Conservation (phyloP, 441 rosid species). For the Macaranga tanarius region DNA sequence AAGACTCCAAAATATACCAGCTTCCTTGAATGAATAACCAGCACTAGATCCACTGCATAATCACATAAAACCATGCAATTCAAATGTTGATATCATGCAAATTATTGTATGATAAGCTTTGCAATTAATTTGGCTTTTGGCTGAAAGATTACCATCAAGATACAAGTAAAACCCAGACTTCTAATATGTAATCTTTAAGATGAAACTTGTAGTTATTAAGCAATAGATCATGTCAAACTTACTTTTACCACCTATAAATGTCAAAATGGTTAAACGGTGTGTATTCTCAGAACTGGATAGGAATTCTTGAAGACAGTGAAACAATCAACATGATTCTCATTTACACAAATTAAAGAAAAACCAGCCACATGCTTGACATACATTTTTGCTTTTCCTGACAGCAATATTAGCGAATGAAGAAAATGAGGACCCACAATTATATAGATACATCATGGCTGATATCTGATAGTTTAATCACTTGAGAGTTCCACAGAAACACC, state of each 20-base stretch:
- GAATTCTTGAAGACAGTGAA: background rate
- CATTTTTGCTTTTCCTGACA: too few species aligned
- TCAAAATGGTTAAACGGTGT: background rate
- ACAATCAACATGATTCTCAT: too few species aligned
- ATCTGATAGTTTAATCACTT: too few species aligned
- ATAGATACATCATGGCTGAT: too few species aligned
- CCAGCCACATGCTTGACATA: too few species aligned
- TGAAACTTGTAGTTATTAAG: background rate
- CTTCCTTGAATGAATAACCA: slow-evolving; percentile 67
- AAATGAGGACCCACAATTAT: too few species aligned
- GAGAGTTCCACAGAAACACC: too few species aligned
- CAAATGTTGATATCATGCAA: slow-evolving; percentile 6
- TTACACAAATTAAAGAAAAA: background rate
- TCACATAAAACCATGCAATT: slow-evolving; percentile 23
- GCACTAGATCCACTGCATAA: slow-evolving; percentile 71
- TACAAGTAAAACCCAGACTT: background rate
- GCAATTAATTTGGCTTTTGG: slow-evolving; percentile 1
- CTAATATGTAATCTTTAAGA: background rate
- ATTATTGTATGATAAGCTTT: background rate
- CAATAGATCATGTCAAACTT: background rate
- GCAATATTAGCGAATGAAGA: too few species aligned
- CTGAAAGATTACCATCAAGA: background rate
- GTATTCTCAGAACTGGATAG: background rate
- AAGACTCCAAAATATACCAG: slow-evolving; percentile 85
- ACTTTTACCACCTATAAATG: background rate